These are phyloP conservation scores for Echinochloa phyllopogon DNA, from an alignment of 176 grass and related monocot genomes.

Conservation along the genomic window DNA sequence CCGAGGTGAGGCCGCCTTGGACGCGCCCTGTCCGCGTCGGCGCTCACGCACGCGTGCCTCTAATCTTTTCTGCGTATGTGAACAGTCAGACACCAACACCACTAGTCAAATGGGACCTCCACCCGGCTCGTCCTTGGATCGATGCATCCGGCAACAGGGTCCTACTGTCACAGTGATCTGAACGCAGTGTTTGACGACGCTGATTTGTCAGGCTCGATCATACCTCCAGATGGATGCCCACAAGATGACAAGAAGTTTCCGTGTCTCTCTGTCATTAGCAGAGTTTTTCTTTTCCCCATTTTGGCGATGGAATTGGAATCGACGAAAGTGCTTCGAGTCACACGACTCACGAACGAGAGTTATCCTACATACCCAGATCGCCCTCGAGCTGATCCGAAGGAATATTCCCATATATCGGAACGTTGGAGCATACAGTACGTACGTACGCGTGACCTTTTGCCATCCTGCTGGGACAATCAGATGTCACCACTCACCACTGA, in stretches of 20 bases:
- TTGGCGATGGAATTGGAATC: background rate
- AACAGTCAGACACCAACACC: constrained; percentile 25
- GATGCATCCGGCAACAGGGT: background rate
- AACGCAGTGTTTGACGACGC: background rate
- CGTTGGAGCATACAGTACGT: background rate
- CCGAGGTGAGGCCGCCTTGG: constrained; percentile 28
- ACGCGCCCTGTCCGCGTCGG: constrained; percentile 38
- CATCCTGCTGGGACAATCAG: background rate
- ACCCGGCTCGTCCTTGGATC: background rate
- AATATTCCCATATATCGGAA: constrained; percentile 7
- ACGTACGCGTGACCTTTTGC: background rate
- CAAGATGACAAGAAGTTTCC: background rate
- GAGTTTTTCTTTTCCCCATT: background rate
- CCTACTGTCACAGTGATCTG: background rate
- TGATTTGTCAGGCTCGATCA: background rate
- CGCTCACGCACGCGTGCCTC: constrained; percentile 20
- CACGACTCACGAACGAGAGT: background rate
- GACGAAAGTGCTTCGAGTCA: background rate
- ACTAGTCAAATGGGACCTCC: background rate
- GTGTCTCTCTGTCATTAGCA: background rate
- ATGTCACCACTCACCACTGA: constrained; percentile 10
- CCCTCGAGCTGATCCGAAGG: background rate
- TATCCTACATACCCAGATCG: background rate
- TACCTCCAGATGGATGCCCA: background rate
- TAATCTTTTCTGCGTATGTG: constrained; percentile 1